Evolutionary conservation across 495 filamentous ascomycete species (phyloP).

Genomic region (Xylaria scruposa): DNA sequence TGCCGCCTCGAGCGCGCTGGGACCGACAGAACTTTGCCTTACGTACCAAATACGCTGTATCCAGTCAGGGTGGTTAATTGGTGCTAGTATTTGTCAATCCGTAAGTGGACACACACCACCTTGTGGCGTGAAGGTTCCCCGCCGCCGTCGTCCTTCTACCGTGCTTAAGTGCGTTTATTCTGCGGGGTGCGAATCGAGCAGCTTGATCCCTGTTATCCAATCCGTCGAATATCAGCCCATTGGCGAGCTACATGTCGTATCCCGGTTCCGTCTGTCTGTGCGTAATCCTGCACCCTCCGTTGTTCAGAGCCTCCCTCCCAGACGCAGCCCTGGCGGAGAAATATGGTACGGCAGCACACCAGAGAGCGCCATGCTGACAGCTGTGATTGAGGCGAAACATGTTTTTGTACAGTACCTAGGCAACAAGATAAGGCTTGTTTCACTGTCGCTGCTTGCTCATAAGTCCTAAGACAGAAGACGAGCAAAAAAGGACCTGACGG

Average conservation of each 20-base stretch:
- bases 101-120: background rate
- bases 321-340: background rate
- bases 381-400: slow-evolving; percentile 3
- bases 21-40: background rate
- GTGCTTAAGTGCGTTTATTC: background rate
- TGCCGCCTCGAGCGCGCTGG: slow-evolving; percentile 11
- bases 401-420: background rate
- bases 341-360: background rate
- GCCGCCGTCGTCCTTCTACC: background rate
- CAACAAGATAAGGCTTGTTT: background rate
- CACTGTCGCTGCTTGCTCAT: background rate
- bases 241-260: background rate
- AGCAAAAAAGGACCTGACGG: background rate
- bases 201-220: background rate
- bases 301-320: slow-evolving; percentile 1
- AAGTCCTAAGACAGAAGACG: background rate
- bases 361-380: background rate
- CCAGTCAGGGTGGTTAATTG: background rate
- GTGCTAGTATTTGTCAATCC: slow-evolving; percentile 17
- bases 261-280: slow-evolving; percentile 6
- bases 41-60: background rate
- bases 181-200: background rate
- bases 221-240: background rate
- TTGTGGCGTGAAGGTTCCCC: background rate
- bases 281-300: background rate